Conservation (phyloP, 140 eudicot genomes). For the Senecio squalidus region DNA sequence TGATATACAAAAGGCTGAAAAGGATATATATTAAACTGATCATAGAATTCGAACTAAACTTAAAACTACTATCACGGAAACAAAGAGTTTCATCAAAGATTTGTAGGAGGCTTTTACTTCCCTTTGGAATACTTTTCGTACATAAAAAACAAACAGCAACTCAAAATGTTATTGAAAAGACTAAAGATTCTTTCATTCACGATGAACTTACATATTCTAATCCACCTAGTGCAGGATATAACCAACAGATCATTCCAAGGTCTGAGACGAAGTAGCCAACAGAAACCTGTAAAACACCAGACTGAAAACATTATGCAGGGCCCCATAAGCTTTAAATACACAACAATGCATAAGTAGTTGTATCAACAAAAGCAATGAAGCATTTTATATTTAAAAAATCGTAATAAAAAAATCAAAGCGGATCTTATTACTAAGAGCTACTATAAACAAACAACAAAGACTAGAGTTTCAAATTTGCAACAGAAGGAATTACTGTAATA, state of each 20-base stretch:
- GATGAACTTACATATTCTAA: slow-evolving; percentile 79
- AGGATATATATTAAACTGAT: background rate
- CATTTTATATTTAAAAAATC: no score
- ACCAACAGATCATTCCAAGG: slow-evolving; percentile 92
- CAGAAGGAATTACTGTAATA: background rate
- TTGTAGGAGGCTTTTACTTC: no score
- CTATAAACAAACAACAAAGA: background rate
- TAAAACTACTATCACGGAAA: background rate
- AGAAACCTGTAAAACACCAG: slow-evolving; percentile 65
- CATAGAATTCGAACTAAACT: background rate
- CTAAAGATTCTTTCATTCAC: background rate
- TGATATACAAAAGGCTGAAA: background rate
- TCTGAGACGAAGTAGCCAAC: slow-evolving; percentile 91
- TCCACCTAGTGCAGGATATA: slow-evolving; percentile 95
- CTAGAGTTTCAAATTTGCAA: background rate
- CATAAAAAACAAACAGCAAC: background rate
- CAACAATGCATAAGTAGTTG: background rate
- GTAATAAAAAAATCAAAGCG: no score
- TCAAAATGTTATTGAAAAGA: background rate
- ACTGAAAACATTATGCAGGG: slow-evolving; percentile 10
- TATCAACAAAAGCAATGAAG: no score
- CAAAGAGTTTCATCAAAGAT: background rate
- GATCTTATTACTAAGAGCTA: background rate
- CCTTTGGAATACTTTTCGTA: background rate
- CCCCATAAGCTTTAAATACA: background rate